A percentile compares a stretch with the other conserved stretches of the same genome.
Evolutionary conservation across 2,329 filamentous ascomycete species (phyloP).

Genomic region (Colletotrichum sp.): DNA sequence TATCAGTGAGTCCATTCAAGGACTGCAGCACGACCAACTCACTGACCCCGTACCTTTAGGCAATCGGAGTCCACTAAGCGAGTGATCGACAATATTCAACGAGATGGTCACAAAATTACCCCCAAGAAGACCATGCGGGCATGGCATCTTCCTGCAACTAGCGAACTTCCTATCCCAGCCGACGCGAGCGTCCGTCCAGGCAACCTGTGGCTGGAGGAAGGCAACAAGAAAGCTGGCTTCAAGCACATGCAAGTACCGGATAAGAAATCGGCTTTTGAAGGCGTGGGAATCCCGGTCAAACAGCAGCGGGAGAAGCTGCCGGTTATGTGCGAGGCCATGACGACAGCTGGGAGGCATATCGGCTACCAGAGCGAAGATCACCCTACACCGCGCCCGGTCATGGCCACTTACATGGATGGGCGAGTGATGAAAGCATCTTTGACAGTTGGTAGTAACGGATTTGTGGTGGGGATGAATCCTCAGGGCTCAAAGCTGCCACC

Average conservation of each 20-base stretch:
- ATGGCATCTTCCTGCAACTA: neutral
- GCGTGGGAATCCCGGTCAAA: neutral
- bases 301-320: neutral
- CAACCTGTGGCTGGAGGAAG: neutral
- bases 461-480: neutral
- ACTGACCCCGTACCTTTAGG: neutral
- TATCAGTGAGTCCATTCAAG: neutral
- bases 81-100: neutral
- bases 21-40: neutral
- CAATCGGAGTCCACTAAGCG: neutral
- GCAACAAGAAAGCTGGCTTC: neutral
- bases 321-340: neutral
- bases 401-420: neutral
- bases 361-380: neutral
- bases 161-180: neutral
- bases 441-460: neutral
- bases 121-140: neutral
- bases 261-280: neutral
- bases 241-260: neutral
- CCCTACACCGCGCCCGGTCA: neutral
- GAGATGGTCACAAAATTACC: neutral
- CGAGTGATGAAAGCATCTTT: neutral
- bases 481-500: neutral
- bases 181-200: neutral
- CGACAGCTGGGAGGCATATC: neutral